These are phyloP conservation scores for Colletotrichum filicis DNA, from an alignment of 2,329 filamentous ascomycete genomes.

Conservation along the genomic window DNA sequence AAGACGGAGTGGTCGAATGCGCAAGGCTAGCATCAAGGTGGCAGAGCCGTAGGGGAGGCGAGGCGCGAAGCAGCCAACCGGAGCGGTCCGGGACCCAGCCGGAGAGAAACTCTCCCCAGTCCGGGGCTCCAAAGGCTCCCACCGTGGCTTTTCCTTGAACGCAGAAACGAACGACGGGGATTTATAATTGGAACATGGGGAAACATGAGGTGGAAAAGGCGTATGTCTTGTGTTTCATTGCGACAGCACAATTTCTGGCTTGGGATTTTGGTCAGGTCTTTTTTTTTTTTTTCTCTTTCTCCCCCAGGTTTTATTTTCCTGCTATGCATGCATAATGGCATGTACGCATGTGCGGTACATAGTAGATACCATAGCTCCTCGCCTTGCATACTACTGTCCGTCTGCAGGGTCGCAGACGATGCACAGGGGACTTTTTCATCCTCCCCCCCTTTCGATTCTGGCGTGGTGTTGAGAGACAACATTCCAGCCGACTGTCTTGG, in stretches of 20 bases:
- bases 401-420: slow-evolving; percentile 19
- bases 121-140: neutral
- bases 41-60: slow-evolving; percentile 15
- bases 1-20: slow-evolving; percentile 48
- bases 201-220: neutral
- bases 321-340: slow-evolving; percentile 8
- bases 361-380: slow-evolving; percentile 5
- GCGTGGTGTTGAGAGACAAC: slow-evolving; percentile 35
- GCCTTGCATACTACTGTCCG: slow-evolving; percentile 14
- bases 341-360: neutral
- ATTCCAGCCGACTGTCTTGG: slow-evolving; percentile 32
- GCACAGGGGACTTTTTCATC: neutral
- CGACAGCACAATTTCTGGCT: neutral
- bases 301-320: neutral
- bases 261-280: neutral
- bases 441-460: slow-evolving; percentile 6
- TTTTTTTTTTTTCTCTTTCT: neutral
- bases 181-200: slow-evolving; percentile 34
- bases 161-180: slow-evolving; percentile 10
- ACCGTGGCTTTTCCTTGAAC: neutral
- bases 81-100: slow-evolving; percentile 9
- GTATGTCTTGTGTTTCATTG: slow-evolving; percentile 9
- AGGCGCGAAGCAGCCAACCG: slow-evolving; percentile 25
- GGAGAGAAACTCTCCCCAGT: neutral
- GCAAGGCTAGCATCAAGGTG: slow-evolving; percentile 45